Conservation (phyloP, 257 asterid species). For the Solanum appendiculatum region DNA sequence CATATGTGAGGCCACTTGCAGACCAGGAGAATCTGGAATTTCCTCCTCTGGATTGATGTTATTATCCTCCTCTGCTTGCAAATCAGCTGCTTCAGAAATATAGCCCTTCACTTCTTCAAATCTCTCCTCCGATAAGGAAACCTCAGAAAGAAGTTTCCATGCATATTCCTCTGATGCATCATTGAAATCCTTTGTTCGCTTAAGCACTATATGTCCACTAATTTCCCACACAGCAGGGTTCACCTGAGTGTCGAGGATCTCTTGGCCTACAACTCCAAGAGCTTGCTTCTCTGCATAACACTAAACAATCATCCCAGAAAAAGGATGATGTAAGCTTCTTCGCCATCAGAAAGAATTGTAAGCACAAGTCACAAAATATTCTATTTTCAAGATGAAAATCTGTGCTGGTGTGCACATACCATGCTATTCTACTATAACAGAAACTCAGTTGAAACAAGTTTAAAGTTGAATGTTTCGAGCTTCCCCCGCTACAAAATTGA, state of each 20-base stretch:
- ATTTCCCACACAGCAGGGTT: constrained; percentile 85
- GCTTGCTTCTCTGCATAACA: constrained; percentile 72
- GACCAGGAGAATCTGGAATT: constrained; percentile 13
- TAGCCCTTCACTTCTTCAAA: constrained; percentile 30
- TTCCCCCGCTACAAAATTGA: neutral
- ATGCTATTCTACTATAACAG: neutral
- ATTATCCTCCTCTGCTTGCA: constrained; percentile 13
- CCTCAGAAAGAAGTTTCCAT: constrained; percentile 56
- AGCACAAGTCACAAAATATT: neutral
- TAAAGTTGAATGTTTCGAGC: neutral
- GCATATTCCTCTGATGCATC: constrained; percentile 57
- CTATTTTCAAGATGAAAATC: neutral
- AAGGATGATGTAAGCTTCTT: neutral
- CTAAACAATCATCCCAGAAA: constrained; percentile 13
- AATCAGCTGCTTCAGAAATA: constrained; percentile 31
- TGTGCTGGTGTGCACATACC: neutral
- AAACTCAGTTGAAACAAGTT: neutral
- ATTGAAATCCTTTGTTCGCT: constrained; percentile 44
- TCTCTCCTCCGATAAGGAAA: constrained; percentile 39
- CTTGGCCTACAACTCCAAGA: constrained; percentile 42
- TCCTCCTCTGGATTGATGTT: constrained; percentile 9
- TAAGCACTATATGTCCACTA: constrained; percentile 67
- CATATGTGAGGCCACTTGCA: constrained; percentile 23
- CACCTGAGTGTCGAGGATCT: constrained; percentile 54
- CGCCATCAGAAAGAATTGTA: neutral